Conservation (phyloP, 352 stramenopile genomes). For the Globisporangium abappressorium region DNA sequence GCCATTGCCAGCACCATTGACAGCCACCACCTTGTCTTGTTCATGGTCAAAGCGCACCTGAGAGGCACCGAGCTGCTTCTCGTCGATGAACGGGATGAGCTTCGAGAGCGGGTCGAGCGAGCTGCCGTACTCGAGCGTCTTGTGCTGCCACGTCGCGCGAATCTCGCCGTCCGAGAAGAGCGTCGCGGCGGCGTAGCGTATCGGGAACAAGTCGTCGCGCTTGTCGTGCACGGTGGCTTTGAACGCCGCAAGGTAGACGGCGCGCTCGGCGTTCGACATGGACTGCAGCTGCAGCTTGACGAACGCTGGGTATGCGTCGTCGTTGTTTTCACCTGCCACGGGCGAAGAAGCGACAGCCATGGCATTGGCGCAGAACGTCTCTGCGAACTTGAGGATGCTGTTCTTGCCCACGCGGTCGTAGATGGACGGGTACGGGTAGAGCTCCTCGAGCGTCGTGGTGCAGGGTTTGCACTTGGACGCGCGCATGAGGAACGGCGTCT, state of each 20-base stretch:
- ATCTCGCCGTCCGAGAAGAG: conserved; percentile 68
- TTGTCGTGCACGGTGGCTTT: conserved; percentile 30
- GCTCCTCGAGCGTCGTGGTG: conserved; percentile 56
- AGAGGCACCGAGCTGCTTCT: conserved; percentile 17
- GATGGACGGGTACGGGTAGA: conserved; percentile 84
- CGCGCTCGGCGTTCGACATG: conserved; percentile 26
- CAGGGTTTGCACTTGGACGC: conserved; percentile 54
- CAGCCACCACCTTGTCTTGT: not conserved
- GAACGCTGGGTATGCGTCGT: conserved; percentile 19
- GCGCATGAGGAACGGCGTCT: conserved; percentile 63
- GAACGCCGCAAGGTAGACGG: conserved; percentile 40
- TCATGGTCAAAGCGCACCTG: not conserved
- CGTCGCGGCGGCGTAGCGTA: conserved; percentile 77
- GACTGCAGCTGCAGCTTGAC: conserved; percentile 26
- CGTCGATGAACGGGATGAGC: conserved; percentile 58
- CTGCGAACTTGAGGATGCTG: conserved; percentile 50
- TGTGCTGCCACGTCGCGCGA: conserved; percentile 49
- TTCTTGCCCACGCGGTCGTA: conserved; percentile 59
- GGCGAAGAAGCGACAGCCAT: not conserved
- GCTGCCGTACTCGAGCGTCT: conserved; percentile 64
- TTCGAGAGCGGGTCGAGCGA: conserved; percentile 59
- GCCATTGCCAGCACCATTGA: conserved; percentile 6
- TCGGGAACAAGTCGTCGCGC: conserved; percentile 70
- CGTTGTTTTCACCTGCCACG: not conserved
- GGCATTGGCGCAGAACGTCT: conserved; percentile 21